phyloP scores from a whole-genome alignment of 2,329 filamentous ascomycete species.

The Fonsecaea monophora region DNA sequence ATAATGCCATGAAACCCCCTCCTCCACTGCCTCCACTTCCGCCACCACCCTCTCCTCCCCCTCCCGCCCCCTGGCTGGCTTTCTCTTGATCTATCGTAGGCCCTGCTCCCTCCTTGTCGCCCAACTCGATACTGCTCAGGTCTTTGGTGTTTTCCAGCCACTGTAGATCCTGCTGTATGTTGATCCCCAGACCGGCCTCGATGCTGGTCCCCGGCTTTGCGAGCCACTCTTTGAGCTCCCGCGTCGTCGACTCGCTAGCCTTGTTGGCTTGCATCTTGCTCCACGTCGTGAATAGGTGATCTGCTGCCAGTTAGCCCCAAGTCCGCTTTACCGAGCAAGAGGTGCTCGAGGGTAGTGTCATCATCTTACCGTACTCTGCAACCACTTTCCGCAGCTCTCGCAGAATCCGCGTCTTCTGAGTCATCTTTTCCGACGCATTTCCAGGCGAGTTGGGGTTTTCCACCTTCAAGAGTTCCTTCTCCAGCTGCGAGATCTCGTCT shows the following conservation, averaged over 20 bases:
- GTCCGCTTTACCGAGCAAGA: no score
- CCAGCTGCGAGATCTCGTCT: constrained; percentile 44
- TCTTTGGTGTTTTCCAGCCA: constrained; percentile 38
- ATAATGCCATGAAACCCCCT: constrained; percentile 28
- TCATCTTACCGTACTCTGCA: constrained; percentile 39
- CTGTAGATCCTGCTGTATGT: constrained; percentile 34
- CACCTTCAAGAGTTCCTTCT: constrained; percentile 42
- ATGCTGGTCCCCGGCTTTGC: constrained; percentile 26
- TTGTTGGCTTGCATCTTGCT: constrained; percentile 38
- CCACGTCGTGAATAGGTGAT: constrained; percentile 41
- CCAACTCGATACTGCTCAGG: constrained; percentile 35
- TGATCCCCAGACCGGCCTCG: constrained; percentile 27
- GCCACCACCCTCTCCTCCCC: constrained; percentile 8
- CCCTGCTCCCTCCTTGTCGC: constrained; percentile 21
- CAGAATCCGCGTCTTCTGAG: constrained; percentile 36
- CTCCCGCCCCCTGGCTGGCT: neutral
- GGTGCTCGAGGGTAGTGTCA: no score
- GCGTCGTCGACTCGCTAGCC: constrained; percentile 31
- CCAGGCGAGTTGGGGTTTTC: constrained; percentile 36
- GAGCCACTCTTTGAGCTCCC: constrained; percentile 35
- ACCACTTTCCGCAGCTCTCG: constrained; percentile 38
- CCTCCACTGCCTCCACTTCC: constrained; percentile 11
- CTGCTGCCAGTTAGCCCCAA: constrained; percentile 26
- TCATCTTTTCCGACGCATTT: constrained; percentile 28
- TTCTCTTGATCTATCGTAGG: constrained; percentile 7